Base-by-base conservation (phyloP, 805 yeast species). In the Suhomyces canberraensis region DNA sequence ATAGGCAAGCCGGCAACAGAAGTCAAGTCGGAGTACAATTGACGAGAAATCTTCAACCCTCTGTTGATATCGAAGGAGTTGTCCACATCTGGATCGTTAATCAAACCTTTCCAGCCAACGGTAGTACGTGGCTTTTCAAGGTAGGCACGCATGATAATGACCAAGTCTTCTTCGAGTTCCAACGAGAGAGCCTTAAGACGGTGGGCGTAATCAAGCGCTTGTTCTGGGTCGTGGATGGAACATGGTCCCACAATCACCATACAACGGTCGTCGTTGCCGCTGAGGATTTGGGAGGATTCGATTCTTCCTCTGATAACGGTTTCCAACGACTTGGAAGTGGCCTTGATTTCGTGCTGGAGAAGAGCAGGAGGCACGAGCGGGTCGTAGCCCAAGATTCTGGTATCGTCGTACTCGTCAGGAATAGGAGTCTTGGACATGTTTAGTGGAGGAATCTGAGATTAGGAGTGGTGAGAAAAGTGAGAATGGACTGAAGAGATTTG, bases 91-190 rank as follows among this genome's bases (percentile, higher is more conserved):
- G 98, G 98, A 66, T 91, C 98, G 64, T 91, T 91, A 60, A 91
- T 89, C 54, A 91, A 73, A 54, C 98, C 98, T 68, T 91, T 91
- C 98, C 98, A 91, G 47, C 98, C 98, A 37, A 91, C 98, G 16
- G 98, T 91, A 46, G 98, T 91, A 73, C 98, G 84, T 55, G 98
- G 98, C 68, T 91, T 91, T 69, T 91, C 98, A 50, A 91, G 75
- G 75, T 91, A 91, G 5, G 98, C 98, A 71, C 98, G 84, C 98
- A 91, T 91, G 46, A 91, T 77, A 41, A 91, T 76, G 38, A 81
- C 84, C 39, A 91, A 73, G 48, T 91, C 98, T 37, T 72, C 78
- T 44, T 79, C 63, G 45, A 86, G 75, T 61, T 85, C 86, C 25
- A 79, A 84, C 25, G 88, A 70, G 39, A 87, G 67, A 41, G 68